Conservation (phyloP, 352 stramenopile species). For the Phytophthora vignae region DNA sequence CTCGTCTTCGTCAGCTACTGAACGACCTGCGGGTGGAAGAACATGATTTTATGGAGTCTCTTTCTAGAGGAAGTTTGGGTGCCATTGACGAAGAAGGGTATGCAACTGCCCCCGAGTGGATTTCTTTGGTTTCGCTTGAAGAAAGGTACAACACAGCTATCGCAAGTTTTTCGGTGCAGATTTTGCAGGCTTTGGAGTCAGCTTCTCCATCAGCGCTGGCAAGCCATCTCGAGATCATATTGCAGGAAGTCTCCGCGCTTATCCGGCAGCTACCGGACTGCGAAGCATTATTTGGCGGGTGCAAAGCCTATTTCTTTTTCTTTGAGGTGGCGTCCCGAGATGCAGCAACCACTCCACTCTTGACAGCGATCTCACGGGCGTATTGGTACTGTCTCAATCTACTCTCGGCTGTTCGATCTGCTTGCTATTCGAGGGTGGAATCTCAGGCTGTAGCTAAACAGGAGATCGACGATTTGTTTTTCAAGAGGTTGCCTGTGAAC, state of each 20-base stretch:
- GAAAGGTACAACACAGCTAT: slow-evolving; percentile 45
- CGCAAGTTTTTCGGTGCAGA: slow-evolving; percentile 28
- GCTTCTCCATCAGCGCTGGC: slow-evolving; percentile 11
- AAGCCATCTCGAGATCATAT: slow-evolving; percentile 22
- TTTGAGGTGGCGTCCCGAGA: slow-evolving; percentile 66
- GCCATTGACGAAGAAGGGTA: slow-evolving; percentile 26
- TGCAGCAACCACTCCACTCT: slow-evolving; percentile 59
- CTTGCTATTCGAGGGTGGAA: not conserved
- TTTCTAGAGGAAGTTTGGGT: slow-evolving; percentile 24
- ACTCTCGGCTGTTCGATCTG: slow-evolving; percentile 45
- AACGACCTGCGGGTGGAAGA: slow-evolving; percentile 47
- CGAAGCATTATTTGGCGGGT: slow-evolving; percentile 56
- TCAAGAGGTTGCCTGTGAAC: slow-evolving; percentile 38
- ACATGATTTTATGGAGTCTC: slow-evolving; percentile 35
- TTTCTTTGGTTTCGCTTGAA: slow-evolving; percentile 37
- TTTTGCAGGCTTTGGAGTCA: slow-evolving; percentile 27
- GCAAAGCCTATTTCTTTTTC: slow-evolving; percentile 70
- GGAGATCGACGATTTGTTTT: slow-evolving; percentile 21
- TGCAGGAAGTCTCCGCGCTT: slow-evolving; percentile 42
- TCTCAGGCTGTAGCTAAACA: slow-evolving; percentile 8
- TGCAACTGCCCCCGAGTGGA: slow-evolving; percentile 36
- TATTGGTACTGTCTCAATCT: slow-evolving; percentile 71
- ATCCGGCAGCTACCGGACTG: slow-evolving; percentile 73
- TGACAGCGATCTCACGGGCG: slow-evolving; percentile 59
- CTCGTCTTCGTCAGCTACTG: slow-evolving; percentile 39